Conservation (phyloP, 2,329 filamentous ascomycete species). For the Periconia sp. region DNA sequence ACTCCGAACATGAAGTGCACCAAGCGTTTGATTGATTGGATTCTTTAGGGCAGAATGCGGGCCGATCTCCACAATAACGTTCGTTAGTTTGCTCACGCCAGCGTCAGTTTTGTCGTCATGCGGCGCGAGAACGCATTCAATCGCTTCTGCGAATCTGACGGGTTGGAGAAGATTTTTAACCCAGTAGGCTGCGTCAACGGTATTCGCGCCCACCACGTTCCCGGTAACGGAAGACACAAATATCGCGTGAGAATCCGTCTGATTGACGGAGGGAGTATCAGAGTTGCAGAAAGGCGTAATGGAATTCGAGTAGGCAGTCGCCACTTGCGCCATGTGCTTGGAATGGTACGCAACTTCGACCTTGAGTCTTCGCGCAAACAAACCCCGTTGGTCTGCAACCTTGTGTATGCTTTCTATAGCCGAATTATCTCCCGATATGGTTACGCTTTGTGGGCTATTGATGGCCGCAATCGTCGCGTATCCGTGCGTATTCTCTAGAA, state of each 20-base stretch:
- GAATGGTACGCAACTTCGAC: slow-evolving; percentile 55
- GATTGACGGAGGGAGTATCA: neutral
- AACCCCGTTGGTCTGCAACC: slow-evolving; percentile 40
- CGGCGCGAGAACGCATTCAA: too few species aligned
- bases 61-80: slow-evolving; percentile 16
- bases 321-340: slow-evolving; percentile 42
- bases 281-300: neutral
- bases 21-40: slow-evolving; percentile 12
- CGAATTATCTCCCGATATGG: slow-evolving; percentile 51
- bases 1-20: too few species aligned
- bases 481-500: slow-evolving; percentile 19
- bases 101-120: too few species aligned
- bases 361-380: slow-evolving; percentile 49
- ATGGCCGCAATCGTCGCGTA: slow-evolving; percentile 29
- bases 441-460: slow-evolving; percentile 52
- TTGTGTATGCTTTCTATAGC: slow-evolving; percentile 42
- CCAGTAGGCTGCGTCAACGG: slow-evolving; percentile 7
- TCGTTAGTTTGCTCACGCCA: neutral
- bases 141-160: too few species aligned
- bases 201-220: neutral
- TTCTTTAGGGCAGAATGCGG: slow-evolving; percentile 13
- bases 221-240: neutral
- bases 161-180: slow-evolving; percentile 11
- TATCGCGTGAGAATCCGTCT: neutral
- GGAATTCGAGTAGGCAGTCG: too few species aligned